A percentile compares a stretch with the other conserved stretches of the same genome.
Conservation (phyloP, 2,329 filamentous ascomycete species). For the Hypoxylon sp. region DNA sequence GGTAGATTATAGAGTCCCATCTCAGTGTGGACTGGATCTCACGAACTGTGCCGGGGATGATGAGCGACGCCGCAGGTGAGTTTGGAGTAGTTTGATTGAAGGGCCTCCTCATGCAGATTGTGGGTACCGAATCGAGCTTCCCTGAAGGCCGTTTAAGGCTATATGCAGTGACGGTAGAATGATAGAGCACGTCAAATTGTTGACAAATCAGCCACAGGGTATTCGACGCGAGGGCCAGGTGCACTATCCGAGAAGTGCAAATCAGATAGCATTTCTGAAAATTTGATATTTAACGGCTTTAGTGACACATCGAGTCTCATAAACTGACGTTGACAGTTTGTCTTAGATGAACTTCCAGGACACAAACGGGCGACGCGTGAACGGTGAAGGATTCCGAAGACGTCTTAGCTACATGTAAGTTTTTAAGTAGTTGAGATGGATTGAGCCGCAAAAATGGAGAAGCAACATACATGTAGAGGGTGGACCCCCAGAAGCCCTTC, state of each 20-base stretch:
- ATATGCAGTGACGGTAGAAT: constrained; percentile 36
- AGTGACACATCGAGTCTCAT: constrained; percentile 33
- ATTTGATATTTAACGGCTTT: constrained; percentile 36
- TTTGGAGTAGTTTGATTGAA: constrained; percentile 26
- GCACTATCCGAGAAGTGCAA: constrained; percentile 44
- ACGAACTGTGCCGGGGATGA: constrained; percentile 22
- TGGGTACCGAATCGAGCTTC: constrained; percentile 32
- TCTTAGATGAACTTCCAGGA: constrained; percentile 31
- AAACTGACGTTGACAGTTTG: constrained; percentile 29
- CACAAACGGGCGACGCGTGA: constrained; percentile 12
- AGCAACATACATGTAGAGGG: not conserved
- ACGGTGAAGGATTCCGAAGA: constrained; percentile 24
- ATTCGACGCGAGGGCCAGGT: constrained; percentile 30
- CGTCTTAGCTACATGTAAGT: constrained; percentile 25
- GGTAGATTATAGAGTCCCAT: constrained; percentile 18
- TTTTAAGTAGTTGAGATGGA: constrained; percentile 30
- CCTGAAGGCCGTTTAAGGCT: constrained; percentile 25
- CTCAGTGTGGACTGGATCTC: constrained; percentile 23
- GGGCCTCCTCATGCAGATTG: constrained; percentile 42
- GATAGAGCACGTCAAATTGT: constrained; percentile 16
- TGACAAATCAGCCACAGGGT: constrained; percentile 34
- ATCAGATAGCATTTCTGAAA: constrained; percentile 17
- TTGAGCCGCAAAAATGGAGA: constrained; percentile 42
- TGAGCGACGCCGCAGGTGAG: constrained; percentile 22
- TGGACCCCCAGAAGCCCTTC: constrained; percentile 23